A percentile compares a stretch with the other conserved stretches of the same genome.
These are phyloP conservation scores for Neospora caninum DNA, from an alignment of 169 alveolate genomes.

Conservation along the genomic window DNA sequence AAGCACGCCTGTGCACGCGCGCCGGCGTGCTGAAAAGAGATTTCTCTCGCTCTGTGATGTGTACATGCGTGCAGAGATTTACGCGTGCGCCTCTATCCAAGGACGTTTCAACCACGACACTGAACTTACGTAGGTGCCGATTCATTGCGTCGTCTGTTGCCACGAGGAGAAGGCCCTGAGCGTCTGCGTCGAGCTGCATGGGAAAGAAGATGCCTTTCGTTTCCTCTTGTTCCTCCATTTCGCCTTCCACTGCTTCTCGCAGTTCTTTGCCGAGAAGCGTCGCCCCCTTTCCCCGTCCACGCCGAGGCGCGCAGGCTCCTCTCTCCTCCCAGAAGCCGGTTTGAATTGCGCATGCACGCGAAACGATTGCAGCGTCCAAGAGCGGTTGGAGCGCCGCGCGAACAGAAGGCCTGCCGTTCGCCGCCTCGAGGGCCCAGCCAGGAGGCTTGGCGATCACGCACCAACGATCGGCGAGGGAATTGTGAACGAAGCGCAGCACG, in stretches of 20 bases:
- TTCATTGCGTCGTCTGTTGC: constrained; percentile 30
- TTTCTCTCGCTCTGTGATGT: too few relatives aligned
- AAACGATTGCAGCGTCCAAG: background rate
- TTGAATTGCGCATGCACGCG: background rate
- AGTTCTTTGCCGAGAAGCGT: background rate
- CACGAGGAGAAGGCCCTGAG: constrained; percentile 26
- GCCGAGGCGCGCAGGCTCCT: background rate
- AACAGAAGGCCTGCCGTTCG: background rate
- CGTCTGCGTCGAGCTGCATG: constrained; percentile 38
- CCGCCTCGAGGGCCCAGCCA: background rate
- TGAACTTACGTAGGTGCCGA: background rate
- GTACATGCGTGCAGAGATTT: background rate
- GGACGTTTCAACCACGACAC: background rate
- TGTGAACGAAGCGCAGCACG: constrained; percentile 14
- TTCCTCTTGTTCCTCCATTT: background rate
- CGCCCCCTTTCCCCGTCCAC: background rate
- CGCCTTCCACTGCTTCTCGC: constrained; percentile 3
- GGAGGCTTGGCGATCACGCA: constrained; percentile 22
- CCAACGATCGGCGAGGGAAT: constrained; percentile 21
- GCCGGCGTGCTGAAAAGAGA: too few relatives aligned
- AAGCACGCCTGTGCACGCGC: too few relatives aligned
- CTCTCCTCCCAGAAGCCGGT: background rate
- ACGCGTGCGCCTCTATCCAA: background rate
- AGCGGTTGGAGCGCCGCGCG: background rate
- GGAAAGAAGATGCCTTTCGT: constrained; percentile 8